These are phyloP conservation scores for Priceomyces castillae DNA, from an alignment of 805 yeast genomes.

Conservation along the genomic window DNA sequence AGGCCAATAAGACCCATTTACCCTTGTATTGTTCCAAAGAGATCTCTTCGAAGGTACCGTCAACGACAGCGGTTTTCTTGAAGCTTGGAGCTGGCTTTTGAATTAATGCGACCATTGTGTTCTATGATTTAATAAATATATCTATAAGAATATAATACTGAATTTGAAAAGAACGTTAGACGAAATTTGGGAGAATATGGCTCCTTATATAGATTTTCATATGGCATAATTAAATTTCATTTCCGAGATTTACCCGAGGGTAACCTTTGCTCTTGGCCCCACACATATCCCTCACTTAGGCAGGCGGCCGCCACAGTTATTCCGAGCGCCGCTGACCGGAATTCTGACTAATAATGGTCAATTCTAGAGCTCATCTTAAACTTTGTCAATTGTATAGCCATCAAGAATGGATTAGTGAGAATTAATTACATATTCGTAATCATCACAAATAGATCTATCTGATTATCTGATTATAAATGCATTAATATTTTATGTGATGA, in stretches of 20 bases:
- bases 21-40: slow-evolving; percentile 95
- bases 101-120: slow-evolving; percentile 80
- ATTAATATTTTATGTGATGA: neutral
- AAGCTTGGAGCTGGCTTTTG: slow-evolving; percentile 96
- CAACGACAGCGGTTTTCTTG: slow-evolving; percentile 95
- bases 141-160: neutral
- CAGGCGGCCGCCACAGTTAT: slow-evolving; percentile 2
- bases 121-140: slow-evolving; percentile 1
- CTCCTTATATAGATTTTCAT: slow-evolving; percentile 3
- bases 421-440: neutral
- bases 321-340: slow-evolving; percentile 3
- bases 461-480: neutral
- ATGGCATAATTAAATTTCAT: neutral
- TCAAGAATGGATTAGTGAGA: neutral
- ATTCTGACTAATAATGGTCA: neutral
- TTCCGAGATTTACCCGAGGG: neutral
- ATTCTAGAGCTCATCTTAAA: slow-evolving; percentile 1
- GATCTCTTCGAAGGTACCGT: slow-evolving; percentile 94
- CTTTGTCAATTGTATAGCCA: neutral
- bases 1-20: slow-evolving; percentile 95
- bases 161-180: neutral
- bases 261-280: neutral
- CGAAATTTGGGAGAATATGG: neutral
- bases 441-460: no score
- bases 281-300: neutral